phyloP scores from a whole-genome alignment of 176 grass and related monocot genomes.

The Carex cristatella region DNA sequence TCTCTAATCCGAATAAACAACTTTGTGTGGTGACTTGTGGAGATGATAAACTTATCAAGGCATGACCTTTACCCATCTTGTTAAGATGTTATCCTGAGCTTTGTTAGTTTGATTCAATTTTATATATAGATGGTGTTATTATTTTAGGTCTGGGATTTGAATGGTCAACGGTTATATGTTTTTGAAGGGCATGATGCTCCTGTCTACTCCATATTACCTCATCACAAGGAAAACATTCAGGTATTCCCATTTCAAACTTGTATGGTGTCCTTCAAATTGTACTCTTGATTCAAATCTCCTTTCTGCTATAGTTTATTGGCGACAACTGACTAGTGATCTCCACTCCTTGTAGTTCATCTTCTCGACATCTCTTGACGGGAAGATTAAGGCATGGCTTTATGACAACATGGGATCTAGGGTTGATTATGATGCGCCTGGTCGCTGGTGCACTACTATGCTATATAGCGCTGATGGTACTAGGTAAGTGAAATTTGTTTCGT shows the following conservation, averaged over 20 bases:
- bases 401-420: slow-evolving; percentile 88
- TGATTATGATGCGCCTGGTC: slow-evolving; percentile 90
- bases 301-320: background rate
- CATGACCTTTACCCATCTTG: slow-evolving; percentile 23
- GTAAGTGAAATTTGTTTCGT: slow-evolving; percentile 34
- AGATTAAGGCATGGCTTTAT: slow-evolving; percentile 99
- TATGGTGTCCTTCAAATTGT: background rate
- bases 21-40: slow-evolving; percentile 89
- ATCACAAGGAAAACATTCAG: slow-evolving; percentile 95
- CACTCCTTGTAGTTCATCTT: slow-evolving; percentile 72
- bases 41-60: slow-evolving; percentile 97
- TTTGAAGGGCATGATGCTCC: slow-evolving; percentile 97
- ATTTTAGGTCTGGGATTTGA: slow-evolving; percentile 87
- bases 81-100: background rate
- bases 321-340: slow-evolving; percentile 16
- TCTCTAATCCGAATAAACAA: slow-evolving; percentile 77
- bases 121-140: slow-evolving; percentile 4
- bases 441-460: slow-evolving; percentile 92
- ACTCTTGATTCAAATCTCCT: background rate
- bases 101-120: slow-evolving; percentile 27
- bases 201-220: slow-evolving; percentile 89
- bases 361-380: slow-evolving; percentile 90
- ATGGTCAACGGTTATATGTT: slow-evolving; percentile 52
- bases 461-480: slow-evolving; percentile 94
- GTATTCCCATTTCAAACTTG: slow-evolving; percentile 27